Conservation (phyloP, 257 asterid species). For the Solanum arcanum region DNA sequence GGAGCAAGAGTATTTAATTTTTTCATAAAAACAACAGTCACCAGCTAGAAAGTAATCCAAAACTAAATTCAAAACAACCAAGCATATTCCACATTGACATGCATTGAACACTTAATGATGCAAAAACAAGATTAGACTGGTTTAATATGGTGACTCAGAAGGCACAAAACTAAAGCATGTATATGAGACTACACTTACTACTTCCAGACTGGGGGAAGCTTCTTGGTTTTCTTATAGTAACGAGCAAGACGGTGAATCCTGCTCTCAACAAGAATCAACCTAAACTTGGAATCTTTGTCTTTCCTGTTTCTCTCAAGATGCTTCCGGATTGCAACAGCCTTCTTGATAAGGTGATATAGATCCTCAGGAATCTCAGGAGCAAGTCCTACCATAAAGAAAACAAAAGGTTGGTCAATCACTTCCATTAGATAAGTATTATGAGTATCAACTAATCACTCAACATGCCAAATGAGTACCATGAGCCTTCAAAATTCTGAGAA, state of each 20-base stretch:
- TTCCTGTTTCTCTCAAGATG: conserved; percentile 2
- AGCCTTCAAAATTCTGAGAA: conserved; percentile 23
- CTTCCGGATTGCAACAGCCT: neutral
- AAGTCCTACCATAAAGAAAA: neutral
- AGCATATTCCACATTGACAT: neutral
- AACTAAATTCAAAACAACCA: neutral
- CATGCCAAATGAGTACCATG: conserved; percentile 6
- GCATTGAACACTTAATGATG: neutral
- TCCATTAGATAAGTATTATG: neutral
- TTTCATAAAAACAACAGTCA: neutral
- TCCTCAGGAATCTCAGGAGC: neutral
- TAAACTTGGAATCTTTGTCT: neutral
- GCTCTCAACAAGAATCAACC: neutral
- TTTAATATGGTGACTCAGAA: neutral
- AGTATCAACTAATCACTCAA: neutral
- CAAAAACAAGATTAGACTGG: neutral
- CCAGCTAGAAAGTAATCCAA: neutral
- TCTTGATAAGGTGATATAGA: neutral
- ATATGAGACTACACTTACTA: neutral
- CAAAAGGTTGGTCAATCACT: neutral
- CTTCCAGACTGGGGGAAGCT: neutral
- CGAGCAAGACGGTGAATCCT: neutral
- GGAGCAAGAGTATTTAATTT: neutral
- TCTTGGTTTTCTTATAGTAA: neutral
- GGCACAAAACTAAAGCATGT: neutral